These are phyloP conservation scores for Globisporangium nodosum DNA, from an alignment of 352 stramenopile genomes.

Conservation along the genomic window DNA sequence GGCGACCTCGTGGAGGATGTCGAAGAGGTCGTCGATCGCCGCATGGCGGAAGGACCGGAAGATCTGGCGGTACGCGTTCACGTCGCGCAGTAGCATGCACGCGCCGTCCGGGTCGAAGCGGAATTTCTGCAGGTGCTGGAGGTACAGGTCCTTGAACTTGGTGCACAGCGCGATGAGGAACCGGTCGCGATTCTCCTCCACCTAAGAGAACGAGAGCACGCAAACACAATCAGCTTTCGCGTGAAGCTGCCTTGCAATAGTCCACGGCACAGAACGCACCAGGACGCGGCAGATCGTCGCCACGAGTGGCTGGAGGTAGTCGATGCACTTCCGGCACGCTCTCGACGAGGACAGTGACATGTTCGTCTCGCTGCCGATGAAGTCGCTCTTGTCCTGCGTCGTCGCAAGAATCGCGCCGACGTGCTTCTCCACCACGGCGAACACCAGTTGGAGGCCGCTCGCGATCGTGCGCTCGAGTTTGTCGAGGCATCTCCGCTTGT, in stretches of 20 bases:
- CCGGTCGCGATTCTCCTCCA: conserved; percentile 54
- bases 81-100: conserved; percentile 74
- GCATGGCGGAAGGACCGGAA: conserved; percentile 42
- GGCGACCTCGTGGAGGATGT: conserved; percentile 75
- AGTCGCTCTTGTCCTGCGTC: conserved; percentile 71
- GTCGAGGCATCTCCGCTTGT: conserved; percentile 58
- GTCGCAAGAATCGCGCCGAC: conserved; percentile 38
- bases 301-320: conserved; percentile 70
- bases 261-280: conserved; percentile 20
- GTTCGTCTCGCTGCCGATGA: conserved; percentile 66
- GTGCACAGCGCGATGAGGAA: conserved; percentile 50
- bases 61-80: conserved; percentile 67
- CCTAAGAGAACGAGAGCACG: conserved; percentile 15
- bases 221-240: not conserved
- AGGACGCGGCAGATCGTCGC: conserved; percentile 39
- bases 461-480: conserved; percentile 57
- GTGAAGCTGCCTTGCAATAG: not conserved
- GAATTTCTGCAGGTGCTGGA: conserved; percentile 70
- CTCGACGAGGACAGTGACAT: conserved; percentile 69
- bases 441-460: conserved; percentile 38
- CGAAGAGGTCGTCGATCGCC: conserved; percentile 60
- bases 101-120: conserved; percentile 78
- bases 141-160: conserved; percentile 70
- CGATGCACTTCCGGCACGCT: conserved; percentile 59
- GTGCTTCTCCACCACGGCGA: conserved; percentile 62